A percentile compares a stretch with the other conserved stretches of the same genome.
These are phyloP conservation scores for Pyrenochaeta sp. DNA, from an alignment of 2,329 filamentous ascomycete genomes.

Conservation along the genomic window DNA sequence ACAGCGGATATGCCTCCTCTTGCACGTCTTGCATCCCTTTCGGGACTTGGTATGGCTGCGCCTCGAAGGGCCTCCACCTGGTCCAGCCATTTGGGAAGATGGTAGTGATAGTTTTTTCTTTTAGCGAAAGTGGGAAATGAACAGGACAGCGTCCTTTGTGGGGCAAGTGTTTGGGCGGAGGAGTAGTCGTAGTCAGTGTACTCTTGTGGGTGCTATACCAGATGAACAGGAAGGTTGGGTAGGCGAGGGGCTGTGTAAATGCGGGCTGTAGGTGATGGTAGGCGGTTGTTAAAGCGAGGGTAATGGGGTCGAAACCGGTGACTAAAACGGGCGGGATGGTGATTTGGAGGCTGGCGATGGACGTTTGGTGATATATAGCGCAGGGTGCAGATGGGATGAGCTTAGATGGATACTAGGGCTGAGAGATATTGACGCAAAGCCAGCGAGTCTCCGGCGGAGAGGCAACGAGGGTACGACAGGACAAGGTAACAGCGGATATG, in stretches of 20 bases:
- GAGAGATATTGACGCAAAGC: conserved; percentile 41
- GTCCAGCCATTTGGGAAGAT: conserved; percentile 76
- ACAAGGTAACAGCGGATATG: conserved; percentile 46
- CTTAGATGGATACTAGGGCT: conserved; percentile 43
- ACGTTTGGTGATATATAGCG: conserved; percentile 49
- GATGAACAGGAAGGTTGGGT: conserved; percentile 25
- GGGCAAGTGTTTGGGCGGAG: conserved; percentile 23
- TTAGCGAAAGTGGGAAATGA: conserved; percentile 27
- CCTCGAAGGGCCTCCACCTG: conserved; percentile 89
- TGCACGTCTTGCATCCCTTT: conserved; percentile 98
- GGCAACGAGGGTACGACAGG: conserved; percentile 35
- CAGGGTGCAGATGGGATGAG: conserved; percentile 37
- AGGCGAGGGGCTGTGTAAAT: conserved; percentile 45
- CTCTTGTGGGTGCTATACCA: conserved; percentile 13
- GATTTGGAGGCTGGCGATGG: conserved; percentile 40
- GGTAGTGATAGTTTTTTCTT: conserved; percentile 5
- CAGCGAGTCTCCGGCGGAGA: conserved; percentile 32
- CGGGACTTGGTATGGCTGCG: conserved; percentile 98
- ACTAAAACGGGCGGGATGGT: conserved; percentile 36
- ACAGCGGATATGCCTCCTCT: conserved; percentile 95
- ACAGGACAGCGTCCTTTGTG: conserved; percentile 17
- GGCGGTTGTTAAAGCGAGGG: conserved; percentile 42
- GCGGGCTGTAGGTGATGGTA: conserved; percentile 42
- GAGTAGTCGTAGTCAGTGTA: conserved; percentile 18
- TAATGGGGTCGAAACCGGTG: conserved; percentile 45